Base-by-base conservation (phyloP, 148 eudicot genomes). In the Cornus suecica region DNA sequence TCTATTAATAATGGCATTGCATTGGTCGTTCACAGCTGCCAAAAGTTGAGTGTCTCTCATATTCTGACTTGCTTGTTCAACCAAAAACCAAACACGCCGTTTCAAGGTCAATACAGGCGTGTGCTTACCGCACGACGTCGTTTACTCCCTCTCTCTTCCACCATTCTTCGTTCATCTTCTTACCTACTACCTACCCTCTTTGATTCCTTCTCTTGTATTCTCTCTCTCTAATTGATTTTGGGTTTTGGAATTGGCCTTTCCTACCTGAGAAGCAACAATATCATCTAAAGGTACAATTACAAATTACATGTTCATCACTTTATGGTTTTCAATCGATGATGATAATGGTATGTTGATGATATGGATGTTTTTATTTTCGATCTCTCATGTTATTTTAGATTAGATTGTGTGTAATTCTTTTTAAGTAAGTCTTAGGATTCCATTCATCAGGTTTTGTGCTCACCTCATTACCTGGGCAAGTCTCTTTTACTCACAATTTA, bases 121-220 rank as follows among this genome's bases (percentile, higher is more conserved):
- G 92, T 87, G 92, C 42, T 66, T 27, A 85, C n/a, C n/a, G 71
- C 92, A 87, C 90, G 77, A 61, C 80, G 61, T 78, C 79, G 64
- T 81, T 72, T 58, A 70, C 75, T 30, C 62, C 71, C 66, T 45
- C 54, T 69, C 37, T 65, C 63, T 72, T 70, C 58, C 56, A 23
- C 48, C n/a, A 7, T 27, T 25, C 15, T 26, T 66, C 9, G 7
- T 6, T 37, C 8, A 37, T 37, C 8, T 37, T 37, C n/a, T n/a
- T 24, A 75, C 76, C 77, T 71, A 48, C 75, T 34, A 63, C 65
- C 69, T 23, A 23, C 62, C 68, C 56, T 68, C 74, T 66, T 56
- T 30, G 48, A 28, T 62, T 41, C 48, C 61, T 69, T 54, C 18
- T 20, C n/a, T 62, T 64, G 72, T 70, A 32, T 29, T 69, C 58